Conservation (phyloP, 129 eudicot species). For the Logfia minima region DNA sequence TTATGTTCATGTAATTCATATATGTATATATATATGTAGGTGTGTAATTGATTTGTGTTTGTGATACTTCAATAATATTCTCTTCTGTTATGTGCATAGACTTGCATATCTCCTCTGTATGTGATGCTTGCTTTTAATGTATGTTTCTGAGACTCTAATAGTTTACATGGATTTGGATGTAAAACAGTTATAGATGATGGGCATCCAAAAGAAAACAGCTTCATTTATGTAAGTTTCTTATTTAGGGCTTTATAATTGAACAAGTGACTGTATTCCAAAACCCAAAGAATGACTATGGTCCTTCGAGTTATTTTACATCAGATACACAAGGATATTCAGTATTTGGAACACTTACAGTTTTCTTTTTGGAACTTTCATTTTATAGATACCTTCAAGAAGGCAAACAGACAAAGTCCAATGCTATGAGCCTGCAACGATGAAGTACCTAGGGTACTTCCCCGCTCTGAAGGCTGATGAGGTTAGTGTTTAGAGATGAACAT, state of each 20-base stretch:
- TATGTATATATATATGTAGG: not conserved
- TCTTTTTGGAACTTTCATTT: constrained; percentile 14
- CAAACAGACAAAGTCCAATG: constrained; percentile 97
- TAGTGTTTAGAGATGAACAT: constrained; percentile 24
- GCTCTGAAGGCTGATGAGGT: constrained; percentile 91
- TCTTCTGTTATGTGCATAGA: not conserved
- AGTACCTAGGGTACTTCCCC: constrained; percentile 83
- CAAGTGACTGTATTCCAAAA: not conserved
- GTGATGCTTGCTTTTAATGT: constrained; percentile 19
- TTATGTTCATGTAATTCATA: not conserved
- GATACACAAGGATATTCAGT: constrained; percentile 4
- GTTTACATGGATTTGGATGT: constrained; percentile 23
- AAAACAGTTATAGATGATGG: constrained; percentile 81
- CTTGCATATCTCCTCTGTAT: not conserved
- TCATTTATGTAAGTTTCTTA: constrained; percentile 79
- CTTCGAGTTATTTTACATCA: constrained; percentile 9
- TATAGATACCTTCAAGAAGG: constrained; percentile 88
- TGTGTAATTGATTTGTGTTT: constrained; percentile 12
- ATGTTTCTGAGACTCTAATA: constrained; percentile 12
- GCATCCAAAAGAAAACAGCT: constrained; percentile 83
- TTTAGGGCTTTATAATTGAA: not conserved
- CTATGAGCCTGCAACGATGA: constrained; percentile 99
- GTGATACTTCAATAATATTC: constrained; percentile 16
- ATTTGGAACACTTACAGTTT: not conserved
- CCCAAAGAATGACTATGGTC: constrained; percentile 3